phyloP scores from a whole-genome alignment of 495 filamentous ascomycete genomes.

The Lophium mytilinum region DNA sequence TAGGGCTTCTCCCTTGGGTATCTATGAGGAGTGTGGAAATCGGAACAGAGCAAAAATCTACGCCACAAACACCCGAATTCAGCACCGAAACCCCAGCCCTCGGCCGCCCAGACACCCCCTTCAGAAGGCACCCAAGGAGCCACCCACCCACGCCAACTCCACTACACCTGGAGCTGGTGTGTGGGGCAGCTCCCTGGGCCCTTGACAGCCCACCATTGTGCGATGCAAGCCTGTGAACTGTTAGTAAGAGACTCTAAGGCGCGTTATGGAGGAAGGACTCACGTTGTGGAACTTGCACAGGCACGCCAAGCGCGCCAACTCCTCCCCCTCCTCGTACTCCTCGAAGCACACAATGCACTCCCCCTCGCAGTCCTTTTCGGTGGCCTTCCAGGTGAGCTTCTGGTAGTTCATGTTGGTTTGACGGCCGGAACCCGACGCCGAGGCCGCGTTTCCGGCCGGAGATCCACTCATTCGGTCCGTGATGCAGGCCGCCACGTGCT shows the following conservation, averaged over 20 bases:
- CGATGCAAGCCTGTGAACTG: conserved; percentile 26
- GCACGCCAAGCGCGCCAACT: conserved; percentile 81
- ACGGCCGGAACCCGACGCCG: not conserved
- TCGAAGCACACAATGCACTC: conserved; percentile 93
- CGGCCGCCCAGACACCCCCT: too few species aligned
- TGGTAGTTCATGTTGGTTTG: not conserved
- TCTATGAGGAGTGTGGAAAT: too few species aligned
- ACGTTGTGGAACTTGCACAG: conserved; percentile 82
- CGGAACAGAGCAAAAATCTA: too few species aligned
- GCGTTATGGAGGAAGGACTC: not conserved
- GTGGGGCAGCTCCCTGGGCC: conserved; percentile 36
- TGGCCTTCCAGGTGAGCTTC: conserved; percentile 43
- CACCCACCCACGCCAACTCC: not conserved
- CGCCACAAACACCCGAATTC: too few species aligned
- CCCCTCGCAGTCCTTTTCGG: conserved; percentile 83
- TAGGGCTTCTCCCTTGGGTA: too few species aligned
- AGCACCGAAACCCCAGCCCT: too few species aligned
- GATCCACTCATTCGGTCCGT: conserved; percentile 3
- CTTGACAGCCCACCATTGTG: conserved; percentile 36
- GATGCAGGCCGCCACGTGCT: conserved; percentile 74
- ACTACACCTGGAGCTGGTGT: conserved; percentile 31
- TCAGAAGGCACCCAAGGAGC: too few species aligned
- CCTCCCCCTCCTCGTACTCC: conserved; percentile 79
- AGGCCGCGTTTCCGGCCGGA: not conserved
- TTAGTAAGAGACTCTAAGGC: too few species aligned